Evolutionary conservation across 768 basidiomycete genomes (phyloP), one percentile per base, ranked within the genome.

Genomic region (Candolleomyces efflorescens): DNA sequence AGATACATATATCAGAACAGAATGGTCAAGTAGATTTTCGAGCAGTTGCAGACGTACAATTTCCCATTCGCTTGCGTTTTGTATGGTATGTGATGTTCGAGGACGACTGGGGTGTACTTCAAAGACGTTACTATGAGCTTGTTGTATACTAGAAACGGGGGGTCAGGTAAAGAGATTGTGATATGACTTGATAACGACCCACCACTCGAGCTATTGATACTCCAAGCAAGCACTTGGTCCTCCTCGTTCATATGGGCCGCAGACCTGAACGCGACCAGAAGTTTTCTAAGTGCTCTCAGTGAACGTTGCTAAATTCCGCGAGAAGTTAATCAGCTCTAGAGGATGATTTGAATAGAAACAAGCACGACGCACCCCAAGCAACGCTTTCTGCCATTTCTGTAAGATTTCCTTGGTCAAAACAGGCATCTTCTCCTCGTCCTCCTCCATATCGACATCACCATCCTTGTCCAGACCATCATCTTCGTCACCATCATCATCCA

Each of bases 231-330:
- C 37, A 84, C 75, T 54, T 87, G 84, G 48, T 85, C 81, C 9
- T 94, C 92, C 61, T 93, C 90, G 65, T 97, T 93, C 83, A 93
- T 87, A 66, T 92, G 84, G 0, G 83, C 90, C 4, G 94, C 96
- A 5, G 93, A 85, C 53, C 95, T 83, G 79, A 98, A 98, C 0
- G 94, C 96, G 32, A 95, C 79, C 38, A 97, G 74, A 6, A 96
- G 77, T 66, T 89, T 92, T 57, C 92, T 79, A 41, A 98, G 75
- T 0, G 92, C 86, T 56, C 89, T 83, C 54, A 98, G 68, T 5
- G 96, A 98, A 23, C 85, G 84, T 73, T 92, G 85, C 94, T 98
- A 46, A 41, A 48, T 36, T 53, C 22, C 39, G 47, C 44, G 50
- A 48, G 24, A 32, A 55, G 45, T 2, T 23, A 13, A 27, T 17